Conservation (phyloP, 345 rosid species). For the Raphanus sativus region DNA sequence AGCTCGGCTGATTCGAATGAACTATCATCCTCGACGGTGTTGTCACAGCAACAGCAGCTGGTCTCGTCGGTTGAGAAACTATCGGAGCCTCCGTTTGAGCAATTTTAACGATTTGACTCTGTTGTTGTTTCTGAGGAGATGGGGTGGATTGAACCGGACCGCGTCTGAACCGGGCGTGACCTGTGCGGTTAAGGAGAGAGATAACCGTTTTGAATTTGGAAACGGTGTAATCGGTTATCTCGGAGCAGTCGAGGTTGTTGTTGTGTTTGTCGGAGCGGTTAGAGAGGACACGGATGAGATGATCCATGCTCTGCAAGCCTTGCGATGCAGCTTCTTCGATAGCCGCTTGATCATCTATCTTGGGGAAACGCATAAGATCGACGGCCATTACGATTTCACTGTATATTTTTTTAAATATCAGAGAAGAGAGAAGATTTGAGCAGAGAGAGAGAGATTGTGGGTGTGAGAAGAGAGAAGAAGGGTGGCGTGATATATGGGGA, state of each 20-base stretch:
- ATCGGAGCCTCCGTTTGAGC: conserved; percentile 14
- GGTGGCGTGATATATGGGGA: conserved; percentile 47
- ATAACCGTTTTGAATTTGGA: conserved; percentile 76
- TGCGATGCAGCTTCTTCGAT: conserved; percentile 85
- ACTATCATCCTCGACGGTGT: conserved; percentile 43
- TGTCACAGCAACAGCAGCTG: background rate
- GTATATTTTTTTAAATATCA: background rate
- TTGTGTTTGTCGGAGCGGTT: conserved; percentile 40
- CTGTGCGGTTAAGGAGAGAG: conserved; percentile 73
- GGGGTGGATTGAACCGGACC: conserved; percentile 54
- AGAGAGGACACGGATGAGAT: conserved; percentile 67
- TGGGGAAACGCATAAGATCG: conserved; percentile 60
- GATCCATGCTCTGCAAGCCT: conserved; percentile 83
- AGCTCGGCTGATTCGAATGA: conserved; percentile 54
- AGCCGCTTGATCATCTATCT: conserved; percentile 71
- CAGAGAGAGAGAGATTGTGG: background rate
- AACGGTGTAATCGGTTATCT: conserved; percentile 70
- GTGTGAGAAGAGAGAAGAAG: conserved; percentile 8
- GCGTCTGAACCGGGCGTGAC: conserved; percentile 91
- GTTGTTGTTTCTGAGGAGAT: conserved; percentile 16
- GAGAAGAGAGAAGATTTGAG: background rate
- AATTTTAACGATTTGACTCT: conserved; percentile 11
- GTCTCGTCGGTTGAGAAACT: conserved; percentile 1
- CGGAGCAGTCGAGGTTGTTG: conserved; percentile 52
- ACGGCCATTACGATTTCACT: conserved; percentile 51